Evolutionary conservation across 2,329 filamentous ascomycete genomes (phyloP), one percentile per base, ranked within the genome.

Genomic region (Onygena corvina): DNA sequence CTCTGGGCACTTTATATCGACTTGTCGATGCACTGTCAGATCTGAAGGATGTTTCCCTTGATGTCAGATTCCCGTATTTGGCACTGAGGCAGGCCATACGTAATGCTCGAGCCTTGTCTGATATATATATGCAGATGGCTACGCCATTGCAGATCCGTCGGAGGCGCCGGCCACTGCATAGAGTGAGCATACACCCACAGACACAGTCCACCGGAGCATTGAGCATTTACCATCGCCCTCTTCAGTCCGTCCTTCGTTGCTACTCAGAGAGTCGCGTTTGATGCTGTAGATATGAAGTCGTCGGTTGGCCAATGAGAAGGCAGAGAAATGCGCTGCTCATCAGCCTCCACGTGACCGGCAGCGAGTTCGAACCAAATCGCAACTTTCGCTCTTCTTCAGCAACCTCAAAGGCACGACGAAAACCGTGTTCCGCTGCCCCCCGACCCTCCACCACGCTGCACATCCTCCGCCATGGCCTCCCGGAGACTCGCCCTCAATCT

Each of bases 401-500:
- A 47, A 35, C 21, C 31, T 40, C 29, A 44, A 50, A 50, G 45
- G 47, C 46, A 46, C 48, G 33, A 44, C 52, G 36, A 40, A 38
- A 18, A 38, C 34, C 60, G 60, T 60, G 61, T 66, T 57, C 53
- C 54, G 56, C 55, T 56, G 57, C 54, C 66, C 69, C 67, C 67
- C 68, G 70, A 73, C 69, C 67, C 66, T 70, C 68, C 68, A 66
- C 71, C 71, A 60, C 59, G 58, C 56, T 58, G 61, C 62, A 63
- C 61, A 56, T 58, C 61, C 52, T 58, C 62, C 62, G 64, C 69
- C 69, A 95, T 96, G 90, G 90, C 90, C 76, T 94, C 90, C 73
- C 81, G 89, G 80, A 86, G 88, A 83, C 81, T 96, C 76, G 89
- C 89, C 77, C 80, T 93, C 73, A 94, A 89, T 77, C 81, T 96